phyloP scores from a whole-genome alignment of 768 basidiomycete genomes.

The Kwoniella heveanensis region DNA sequence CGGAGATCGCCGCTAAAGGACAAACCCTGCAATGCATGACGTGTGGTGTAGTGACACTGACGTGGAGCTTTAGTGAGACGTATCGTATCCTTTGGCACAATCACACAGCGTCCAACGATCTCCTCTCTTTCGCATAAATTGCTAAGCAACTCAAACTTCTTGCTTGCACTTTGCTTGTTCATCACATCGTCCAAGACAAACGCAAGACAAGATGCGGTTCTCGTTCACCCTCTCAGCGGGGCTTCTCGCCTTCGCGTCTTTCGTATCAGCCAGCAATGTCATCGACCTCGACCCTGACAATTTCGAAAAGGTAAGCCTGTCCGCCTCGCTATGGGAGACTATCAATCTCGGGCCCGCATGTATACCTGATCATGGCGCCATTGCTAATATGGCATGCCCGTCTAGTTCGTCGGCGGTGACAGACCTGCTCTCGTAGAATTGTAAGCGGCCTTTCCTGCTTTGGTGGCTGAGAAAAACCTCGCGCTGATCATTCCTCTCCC shows the following conservation, averaged over 20 bases:
- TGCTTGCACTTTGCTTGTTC: background rate
- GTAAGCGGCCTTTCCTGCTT: slow-evolving; percentile 61
- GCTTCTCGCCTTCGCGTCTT: slow-evolving; percentile 25
- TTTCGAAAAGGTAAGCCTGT: slow-evolving; percentile 65
- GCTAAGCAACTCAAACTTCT: background rate
- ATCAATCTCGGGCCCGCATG: background rate
- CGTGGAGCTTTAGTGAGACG: background rate
- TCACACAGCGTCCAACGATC: too few relatives aligned
- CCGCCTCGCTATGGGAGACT: background rate
- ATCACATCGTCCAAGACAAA: background rate
- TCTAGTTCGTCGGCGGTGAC: slow-evolving; percentile 66
- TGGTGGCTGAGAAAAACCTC: too few relatives aligned
- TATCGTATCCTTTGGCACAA: background rate
- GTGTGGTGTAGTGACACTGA: background rate
- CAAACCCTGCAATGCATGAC: background rate
- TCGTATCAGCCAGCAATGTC: slow-evolving; percentile 68
- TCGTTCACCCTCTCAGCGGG: slow-evolving; percentile 30
- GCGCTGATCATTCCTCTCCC: background rate
- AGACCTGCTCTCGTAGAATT: slow-evolving; percentile 88
- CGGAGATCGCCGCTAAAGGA: background rate
- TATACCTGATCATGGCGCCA: background rate
- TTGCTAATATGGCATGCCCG: slow-evolving; percentile 11
- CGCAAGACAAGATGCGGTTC: slow-evolving; percentile 32
- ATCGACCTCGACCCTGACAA: slow-evolving; percentile 73
- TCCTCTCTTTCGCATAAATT: background rate